Conservation (phyloP, 2,329 filamentous ascomycete genomes). For the Colletotrichum cordylinicola region DNA sequence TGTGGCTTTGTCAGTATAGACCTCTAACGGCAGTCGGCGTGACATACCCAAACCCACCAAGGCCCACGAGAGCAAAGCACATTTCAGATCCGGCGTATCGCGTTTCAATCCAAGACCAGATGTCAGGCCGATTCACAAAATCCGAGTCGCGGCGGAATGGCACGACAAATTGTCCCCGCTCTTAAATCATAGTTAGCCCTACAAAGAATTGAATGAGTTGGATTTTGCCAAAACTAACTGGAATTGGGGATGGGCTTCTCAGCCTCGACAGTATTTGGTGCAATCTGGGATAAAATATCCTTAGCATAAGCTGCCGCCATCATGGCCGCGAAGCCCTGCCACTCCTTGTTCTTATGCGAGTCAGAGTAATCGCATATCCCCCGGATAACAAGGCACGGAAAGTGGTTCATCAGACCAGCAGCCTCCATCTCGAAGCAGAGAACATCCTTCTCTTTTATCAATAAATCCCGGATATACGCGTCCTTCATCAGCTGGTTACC, state of each 20-base stretch:
- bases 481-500: background rate
- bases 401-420: background rate
- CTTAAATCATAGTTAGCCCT: background rate
- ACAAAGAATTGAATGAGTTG: background rate
- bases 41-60: slow-evolving; percentile 23
- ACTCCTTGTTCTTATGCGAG: background rate
- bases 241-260: background rate
- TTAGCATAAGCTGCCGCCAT: background rate
- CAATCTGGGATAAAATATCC: background rate
- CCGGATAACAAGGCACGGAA: background rate
- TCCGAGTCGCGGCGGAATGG: slow-evolving; percentile 21
- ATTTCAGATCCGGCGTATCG: background rate
- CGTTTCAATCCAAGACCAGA: slow-evolving; percentile 8
- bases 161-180: background rate
- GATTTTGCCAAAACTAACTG: background rate
- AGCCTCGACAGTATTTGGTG: background rate
- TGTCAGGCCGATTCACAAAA: slow-evolving; percentile 13
- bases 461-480: too few relatives aligned
- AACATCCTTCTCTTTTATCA: background rate
- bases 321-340: background rate
- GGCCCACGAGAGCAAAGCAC: slow-evolving; percentile 14
- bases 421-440: background rate
- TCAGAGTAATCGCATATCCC: background rate
- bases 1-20: background rate
- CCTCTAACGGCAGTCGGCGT: background rate